Evolutionary conservation across 1,284 basidiomycete genomes (phyloP).

Genomic region (Moesziomyces sp.): DNA sequence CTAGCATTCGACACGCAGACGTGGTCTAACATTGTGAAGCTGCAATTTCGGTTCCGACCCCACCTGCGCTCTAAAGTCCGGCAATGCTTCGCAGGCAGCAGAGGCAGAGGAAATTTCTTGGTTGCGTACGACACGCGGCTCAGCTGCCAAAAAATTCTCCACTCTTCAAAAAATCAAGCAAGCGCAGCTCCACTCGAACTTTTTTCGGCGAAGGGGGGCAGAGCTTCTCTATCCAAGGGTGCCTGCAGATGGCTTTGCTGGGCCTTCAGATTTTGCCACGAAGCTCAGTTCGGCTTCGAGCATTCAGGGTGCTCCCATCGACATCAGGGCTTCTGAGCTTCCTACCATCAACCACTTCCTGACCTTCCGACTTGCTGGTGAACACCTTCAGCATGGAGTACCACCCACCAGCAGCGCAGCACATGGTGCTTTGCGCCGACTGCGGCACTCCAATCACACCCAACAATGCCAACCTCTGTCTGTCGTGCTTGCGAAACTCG

Average conservation of each 20-base stretch:
- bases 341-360: not conserved
- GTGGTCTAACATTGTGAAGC: not conserved
- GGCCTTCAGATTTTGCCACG: constrained; percentile 11
- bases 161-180: constrained; percentile 13
- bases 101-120: not conserved
- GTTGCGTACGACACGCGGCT: not conserved
- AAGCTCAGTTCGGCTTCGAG: not conserved
- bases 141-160: constrained; percentile 31
- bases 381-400: constrained; percentile 52
- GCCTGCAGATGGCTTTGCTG: not conserved
- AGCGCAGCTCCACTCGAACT: not conserved
- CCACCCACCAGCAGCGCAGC: constrained; percentile 58
- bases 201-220: not conserved
- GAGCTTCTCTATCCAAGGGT: not conserved
- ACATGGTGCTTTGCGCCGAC: constrained; percentile 69
- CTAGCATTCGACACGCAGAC: not conserved
- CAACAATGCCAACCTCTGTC: constrained; percentile 95
- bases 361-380: not conserved
- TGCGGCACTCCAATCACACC: constrained; percentile 90
- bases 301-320: not conserved
- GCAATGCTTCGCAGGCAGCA: not conserved
- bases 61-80: constrained; percentile 1
- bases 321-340: constrained; percentile 1
- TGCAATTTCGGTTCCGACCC: not conserved
- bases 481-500: constrained; percentile 87